Conservation (phyloP, 441 rosid genomes). For the Aleurites moluccanus region DNA sequence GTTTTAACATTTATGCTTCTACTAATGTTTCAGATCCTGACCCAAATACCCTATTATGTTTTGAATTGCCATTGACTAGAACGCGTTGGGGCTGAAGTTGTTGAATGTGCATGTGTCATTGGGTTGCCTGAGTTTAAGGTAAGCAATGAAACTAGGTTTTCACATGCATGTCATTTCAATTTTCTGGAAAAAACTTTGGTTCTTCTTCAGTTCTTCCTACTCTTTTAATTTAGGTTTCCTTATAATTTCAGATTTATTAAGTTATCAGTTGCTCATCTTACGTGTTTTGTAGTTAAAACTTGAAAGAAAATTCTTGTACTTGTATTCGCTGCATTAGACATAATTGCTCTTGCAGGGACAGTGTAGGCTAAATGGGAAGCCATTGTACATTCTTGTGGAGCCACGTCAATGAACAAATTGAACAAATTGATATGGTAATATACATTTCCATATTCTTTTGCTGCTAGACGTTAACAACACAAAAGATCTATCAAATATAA, state of each 20-base stretch:
- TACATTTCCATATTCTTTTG: background rate
- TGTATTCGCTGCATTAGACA: background rate
- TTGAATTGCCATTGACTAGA: conserved; percentile 38
- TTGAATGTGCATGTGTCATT: conserved; percentile 91
- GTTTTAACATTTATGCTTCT: too few relatives aligned
- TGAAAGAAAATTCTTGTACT: background rate
- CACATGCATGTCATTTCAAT: background rate
- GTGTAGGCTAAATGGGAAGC: conserved; percentile 77
- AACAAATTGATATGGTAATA: too few relatives aligned
- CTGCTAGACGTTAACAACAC: background rate
- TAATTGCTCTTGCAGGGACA: conserved; percentile 49
- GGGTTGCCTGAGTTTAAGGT: conserved; percentile 89
- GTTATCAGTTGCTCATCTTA: too few relatives aligned
- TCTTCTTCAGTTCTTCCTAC: too few relatives aligned
- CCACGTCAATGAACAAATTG: conserved; percentile 42
- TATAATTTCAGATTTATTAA: too few relatives aligned
- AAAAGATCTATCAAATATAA: background rate
- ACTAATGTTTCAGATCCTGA: background rate
- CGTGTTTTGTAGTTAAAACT: too few relatives aligned
- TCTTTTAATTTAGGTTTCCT: too few relatives aligned
- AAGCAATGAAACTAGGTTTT: background rate
- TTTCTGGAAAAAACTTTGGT: background rate
- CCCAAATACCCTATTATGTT: background rate
- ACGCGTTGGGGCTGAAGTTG: conserved; percentile 79
- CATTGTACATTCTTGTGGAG: conserved; percentile 91